Evolutionary conservation across 2,329 filamentous ascomycete genomes (phyloP), one percentile per base, ranked within the genome.

Genomic region (Elsinoe ampelina): DNA sequence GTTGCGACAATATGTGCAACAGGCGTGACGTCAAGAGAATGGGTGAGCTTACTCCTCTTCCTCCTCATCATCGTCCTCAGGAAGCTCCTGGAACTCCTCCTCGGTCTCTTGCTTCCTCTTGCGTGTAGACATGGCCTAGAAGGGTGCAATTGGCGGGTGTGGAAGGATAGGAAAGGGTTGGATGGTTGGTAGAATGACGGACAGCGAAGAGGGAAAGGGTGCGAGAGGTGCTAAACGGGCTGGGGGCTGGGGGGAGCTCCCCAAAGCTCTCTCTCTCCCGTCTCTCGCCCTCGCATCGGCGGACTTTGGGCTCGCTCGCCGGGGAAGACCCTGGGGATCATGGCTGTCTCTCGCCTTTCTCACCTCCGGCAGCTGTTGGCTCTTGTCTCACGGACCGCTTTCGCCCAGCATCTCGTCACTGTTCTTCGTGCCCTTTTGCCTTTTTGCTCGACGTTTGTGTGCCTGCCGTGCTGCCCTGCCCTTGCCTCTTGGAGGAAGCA

Each of bases 81-180:
- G 72, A 26, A 75, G 71, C 42, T 71, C 71, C 56, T 70, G 67
- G 57, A 75, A 70, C 69, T 75, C 72, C 62, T 72, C 70, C 48
- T 69, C 68, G 51, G 67, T 67, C 15, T 72, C 70, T 57, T 73
- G 69, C 68, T 73, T 74, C 61, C 72, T 69, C 65, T 74, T 74
- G 63, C 72, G 71, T 51, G 72, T 74, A 41, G 71, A 70, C 72
- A 57, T 57, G 45, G 42, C 55, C 52, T 39, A 47, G 7, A 22
- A 17, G 34, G 32, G 7, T 30, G 43, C 47, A 51, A 57, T 57
- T 57, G 55, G 5, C 22, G 19, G 41, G n/a, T 52, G 51, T 15
- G 22, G 15, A 35, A 45, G 12, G n/a, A 17, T 10, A 52, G 17
- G 42, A 39, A 55, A 20, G 20, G 45, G 20, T 19, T 43, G 42